phyloP scores from a whole-genome alignment of 108 stramenopile species.

The Parietichytrium sp. region DNA sequence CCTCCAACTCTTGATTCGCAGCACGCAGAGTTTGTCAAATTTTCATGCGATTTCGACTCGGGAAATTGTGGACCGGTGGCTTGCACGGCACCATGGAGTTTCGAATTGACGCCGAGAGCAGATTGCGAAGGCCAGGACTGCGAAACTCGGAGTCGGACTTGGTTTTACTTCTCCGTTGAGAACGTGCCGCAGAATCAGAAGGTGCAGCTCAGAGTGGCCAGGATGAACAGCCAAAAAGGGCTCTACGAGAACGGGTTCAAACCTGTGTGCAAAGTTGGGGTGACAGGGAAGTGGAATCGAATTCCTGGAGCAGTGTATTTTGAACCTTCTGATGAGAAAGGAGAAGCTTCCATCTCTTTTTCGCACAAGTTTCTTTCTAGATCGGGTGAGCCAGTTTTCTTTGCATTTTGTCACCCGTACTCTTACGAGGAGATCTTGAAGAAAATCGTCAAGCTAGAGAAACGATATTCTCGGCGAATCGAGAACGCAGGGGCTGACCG shows the following conservation, averaged over 20 bases:
- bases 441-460: slow-evolving; percentile 38
- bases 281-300: background rate
- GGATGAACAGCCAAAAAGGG: slow-evolving; percentile 40
- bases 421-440: slow-evolving; percentile 47
- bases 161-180: slow-evolving; percentile 40
- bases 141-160: slow-evolving; percentile 41
- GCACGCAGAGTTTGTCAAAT: no score
- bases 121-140: slow-evolving; percentile 37
- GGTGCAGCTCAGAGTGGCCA: background rate
- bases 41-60: no score
- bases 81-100: no score
- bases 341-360: background rate
- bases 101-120: background rate
- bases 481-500: slow-evolving; percentile 41
- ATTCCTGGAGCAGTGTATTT: slow-evolving; percentile 11
- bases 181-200: background rate
- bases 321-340: background rate
- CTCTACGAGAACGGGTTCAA: slow-evolving; percentile 40
- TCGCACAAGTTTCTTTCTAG: background rate
- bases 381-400: background rate
- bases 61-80: no score
- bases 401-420: slow-evolving; percentile 60
- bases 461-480: background rate
- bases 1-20: no score
- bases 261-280: slow-evolving; percentile 22